phyloP scores from a whole-genome alignment of 2,329 filamentous ascomycete species.

The Camillea tinctor region DNA sequence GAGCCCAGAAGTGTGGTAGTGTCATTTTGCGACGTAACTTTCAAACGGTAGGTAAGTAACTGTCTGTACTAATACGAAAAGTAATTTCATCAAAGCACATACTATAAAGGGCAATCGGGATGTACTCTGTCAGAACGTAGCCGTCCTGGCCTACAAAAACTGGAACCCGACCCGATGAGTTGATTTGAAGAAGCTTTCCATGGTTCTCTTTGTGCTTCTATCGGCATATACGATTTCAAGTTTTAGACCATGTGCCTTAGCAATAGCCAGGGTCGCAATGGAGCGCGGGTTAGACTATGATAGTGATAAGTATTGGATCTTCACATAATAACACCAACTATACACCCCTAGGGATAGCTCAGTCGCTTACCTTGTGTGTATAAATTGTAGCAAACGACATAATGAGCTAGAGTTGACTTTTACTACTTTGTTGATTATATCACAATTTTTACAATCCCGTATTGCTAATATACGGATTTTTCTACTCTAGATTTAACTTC shows the following conservation, averaged over 20 bases:
- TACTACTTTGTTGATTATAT: neutral
- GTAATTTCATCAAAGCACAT: neutral
- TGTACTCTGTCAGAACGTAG: slow-evolving; percentile 15
- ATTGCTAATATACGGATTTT: neutral
- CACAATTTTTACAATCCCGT: neutral
- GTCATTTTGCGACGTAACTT: slow-evolving; percentile 11
- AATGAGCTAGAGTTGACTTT: neutral
- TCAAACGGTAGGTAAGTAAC: neutral
- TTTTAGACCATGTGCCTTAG: slow-evolving; percentile 6
- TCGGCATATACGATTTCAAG: slow-evolving; percentile 11
- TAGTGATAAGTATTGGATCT: neutral
- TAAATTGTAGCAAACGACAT: slow-evolving; percentile 10
- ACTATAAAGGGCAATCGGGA: slow-evolving; percentile 17
- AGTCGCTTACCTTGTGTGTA: slow-evolving; percentile 3
- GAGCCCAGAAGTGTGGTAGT: slow-evolving; percentile 11
- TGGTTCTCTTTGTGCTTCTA: slow-evolving; percentile 1
- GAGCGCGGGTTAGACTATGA: slow-evolving; percentile 12
- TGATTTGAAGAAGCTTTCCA: slow-evolving; percentile 9
- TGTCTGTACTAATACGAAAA: neutral
- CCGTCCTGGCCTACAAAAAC: slow-evolving; percentile 14
- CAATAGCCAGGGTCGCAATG: slow-evolving; percentile 10
- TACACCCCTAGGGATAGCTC: neutral
- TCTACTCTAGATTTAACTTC: neutral
- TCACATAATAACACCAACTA: neutral
- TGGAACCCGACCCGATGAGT: slow-evolving; percentile 12